Base-by-base conservation (phyloP, 176 grass and related monocot species). In the Luzula sylvatica region DNA sequence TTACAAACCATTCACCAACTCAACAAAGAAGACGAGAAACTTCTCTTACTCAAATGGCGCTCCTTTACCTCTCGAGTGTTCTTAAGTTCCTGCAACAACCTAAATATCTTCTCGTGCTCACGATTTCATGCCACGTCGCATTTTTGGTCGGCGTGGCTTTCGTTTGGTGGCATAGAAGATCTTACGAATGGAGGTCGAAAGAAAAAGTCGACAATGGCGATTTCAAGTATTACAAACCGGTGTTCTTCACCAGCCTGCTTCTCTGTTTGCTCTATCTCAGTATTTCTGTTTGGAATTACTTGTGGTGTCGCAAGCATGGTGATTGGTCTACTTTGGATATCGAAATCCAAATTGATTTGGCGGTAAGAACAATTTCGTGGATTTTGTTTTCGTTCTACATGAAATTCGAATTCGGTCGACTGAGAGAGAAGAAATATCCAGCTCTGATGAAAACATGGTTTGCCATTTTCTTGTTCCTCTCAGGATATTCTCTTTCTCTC, bases 391-490 rank as follows among this genome's bases (percentile, higher is more conserved):
- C 67, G 4, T 66, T 65, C 27, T 85, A 88, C 55, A 29, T 85
- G 56, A 76, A 70, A 47, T 63, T 69, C 38, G 26, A 56, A 15
- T 67, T 72, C 57, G 56, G 56, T 11, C 28, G 44, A 47, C 49
- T 41, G 7, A 58, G 69, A 12, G 65, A 72, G 66, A 76, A 73
- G 25, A 66, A 54, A 39, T 79, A 85, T 65, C 77, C 73, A 2
- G 53, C 50, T 8, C 39, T 71, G 26, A 68, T 95, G 28, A 78
- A 64, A 75, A 28, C 78, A 14, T 85, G 80, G 70, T 86, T 84
- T 74, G 73, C 20, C 11, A 19, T 95, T 15, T 86, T 82, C 73
- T 22, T 82, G 3, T 44, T 86, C 3, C n/a, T 88, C 29, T 88
- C 83, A 14, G 5, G 30, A 1, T 55, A 68, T 26, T 6, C 35